A percentile compares a stretch with the other conserved stretches of the same genome.
Evolutionary conservation across 441 rosid species (phyloP).

Genomic region (Corymbia citriodora): DNA sequence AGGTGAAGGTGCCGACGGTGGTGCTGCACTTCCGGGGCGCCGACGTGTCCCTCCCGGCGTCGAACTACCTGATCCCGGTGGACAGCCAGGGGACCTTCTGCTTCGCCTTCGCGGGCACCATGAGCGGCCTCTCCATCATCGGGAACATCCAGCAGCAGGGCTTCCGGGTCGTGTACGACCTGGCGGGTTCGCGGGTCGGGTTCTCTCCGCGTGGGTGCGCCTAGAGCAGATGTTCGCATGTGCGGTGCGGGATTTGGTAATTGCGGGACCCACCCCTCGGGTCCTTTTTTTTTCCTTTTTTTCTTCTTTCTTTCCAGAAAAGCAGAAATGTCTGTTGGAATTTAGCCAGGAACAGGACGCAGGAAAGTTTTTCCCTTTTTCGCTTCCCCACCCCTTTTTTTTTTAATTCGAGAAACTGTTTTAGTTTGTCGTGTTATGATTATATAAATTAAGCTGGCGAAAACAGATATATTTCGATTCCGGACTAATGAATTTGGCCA

Average conservation of each 20-base stretch:
- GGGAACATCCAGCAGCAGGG: conserved; percentile 96
- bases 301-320: background rate
- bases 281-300: background rate
- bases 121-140: conserved; percentile 70
- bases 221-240: background rate
- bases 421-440: background rate
- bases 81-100: conserved; percentile 68
- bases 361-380: background rate
- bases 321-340: background rate
- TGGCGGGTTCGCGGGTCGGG: conserved; percentile 71
- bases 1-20: conserved; percentile 91
- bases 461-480: background rate
- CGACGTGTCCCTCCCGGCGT: conserved; percentile 78
- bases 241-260: background rate
- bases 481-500: background rate
- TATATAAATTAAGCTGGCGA: background rate
- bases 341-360: background rate
- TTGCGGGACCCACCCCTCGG: background rate
- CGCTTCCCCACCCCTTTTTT: background rate
- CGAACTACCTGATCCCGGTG: conserved; percentile 80
- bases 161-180: conserved; percentile 75
- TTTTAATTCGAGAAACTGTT: background rate
- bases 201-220: conserved; percentile 77
- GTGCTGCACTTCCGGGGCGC: conserved; percentile 78
- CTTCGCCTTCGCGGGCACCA: conserved; percentile 87